Percentiles rank a stretch among this genome's conserved stretches.
phyloP scores from a whole-genome alignment of 2,329 filamentous ascomycete genomes.

The Botrytis paeoniae region DNA sequence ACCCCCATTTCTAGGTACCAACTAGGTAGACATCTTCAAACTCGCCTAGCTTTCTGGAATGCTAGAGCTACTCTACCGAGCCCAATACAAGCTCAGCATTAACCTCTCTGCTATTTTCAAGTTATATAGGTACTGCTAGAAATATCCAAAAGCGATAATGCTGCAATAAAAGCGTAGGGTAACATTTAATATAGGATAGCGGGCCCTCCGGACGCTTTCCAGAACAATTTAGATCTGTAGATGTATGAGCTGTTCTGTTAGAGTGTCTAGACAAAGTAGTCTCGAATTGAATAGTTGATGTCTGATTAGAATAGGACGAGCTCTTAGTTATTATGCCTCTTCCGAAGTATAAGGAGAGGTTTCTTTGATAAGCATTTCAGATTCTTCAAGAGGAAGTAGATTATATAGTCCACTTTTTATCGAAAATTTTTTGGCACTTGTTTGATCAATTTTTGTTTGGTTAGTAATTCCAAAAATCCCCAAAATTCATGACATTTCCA shows the following conservation, averaged over 20 bases:
- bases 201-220: not conserved
- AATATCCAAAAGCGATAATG: not conserved
- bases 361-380: no score
- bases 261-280: not conserved
- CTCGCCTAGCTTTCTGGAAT: not conserved
- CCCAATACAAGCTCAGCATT: not conserved
- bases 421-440: no score
- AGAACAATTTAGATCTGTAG: not conserved
- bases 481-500: no score
- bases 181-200: not conserved
- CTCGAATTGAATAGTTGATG: not conserved
- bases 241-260: not conserved
- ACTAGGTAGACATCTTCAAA: not conserved
- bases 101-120: not conserved
- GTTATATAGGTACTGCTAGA: not conserved
- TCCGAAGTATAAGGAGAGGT: no score
- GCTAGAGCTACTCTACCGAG: not conserved
- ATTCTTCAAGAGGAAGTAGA: no score
- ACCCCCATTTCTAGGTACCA: not conserved
- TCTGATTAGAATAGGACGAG: no score
- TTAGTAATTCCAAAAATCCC: no score
- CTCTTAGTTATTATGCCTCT: not conserved
- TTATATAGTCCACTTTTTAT: no score
- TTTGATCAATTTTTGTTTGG: no score
- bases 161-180: not conserved